Evolutionary conservation across 768 basidiomycete species (phyloP).

Genomic region (Steccherinum ochraceum): DNA sequence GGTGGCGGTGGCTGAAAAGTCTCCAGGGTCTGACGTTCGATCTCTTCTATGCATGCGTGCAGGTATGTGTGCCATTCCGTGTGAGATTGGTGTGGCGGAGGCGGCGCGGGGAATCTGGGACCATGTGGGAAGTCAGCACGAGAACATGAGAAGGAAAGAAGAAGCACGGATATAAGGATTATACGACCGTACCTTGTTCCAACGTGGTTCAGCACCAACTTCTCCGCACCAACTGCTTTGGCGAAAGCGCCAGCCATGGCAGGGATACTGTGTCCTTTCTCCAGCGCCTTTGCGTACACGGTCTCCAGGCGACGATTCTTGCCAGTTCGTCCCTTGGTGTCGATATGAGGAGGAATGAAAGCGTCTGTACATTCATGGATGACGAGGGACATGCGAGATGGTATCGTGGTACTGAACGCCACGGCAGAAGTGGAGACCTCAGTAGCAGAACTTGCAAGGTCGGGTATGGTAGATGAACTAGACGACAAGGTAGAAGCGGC

Average conservation of each 20-base stretch:
- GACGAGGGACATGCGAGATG: conserved; percentile 41
- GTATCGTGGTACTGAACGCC: neutral
- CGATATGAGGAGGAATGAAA: conserved; percentile 51
- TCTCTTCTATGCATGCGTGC: conserved; percentile 19
- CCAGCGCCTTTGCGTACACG: conserved; percentile 38
- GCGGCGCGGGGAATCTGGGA: conserved; percentile 24
- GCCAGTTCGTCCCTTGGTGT: conserved; percentile 38
- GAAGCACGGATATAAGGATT: neutral
- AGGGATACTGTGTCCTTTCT: conserved; percentile 74
- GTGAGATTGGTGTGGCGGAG: neutral
- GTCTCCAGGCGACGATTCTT: conserved; percentile 32
- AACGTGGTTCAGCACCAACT: conserved; percentile 74
- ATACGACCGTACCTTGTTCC: conserved; percentile 47
- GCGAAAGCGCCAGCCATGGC: conserved; percentile 76
- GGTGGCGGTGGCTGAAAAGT: conserved; percentile 6
- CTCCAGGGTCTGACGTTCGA: conserved; percentile 24
- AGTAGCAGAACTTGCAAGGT: too few relatives aligned
- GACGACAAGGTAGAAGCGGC: neutral
- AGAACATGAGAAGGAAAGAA: too few relatives aligned
- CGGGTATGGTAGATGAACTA: too few relatives aligned
- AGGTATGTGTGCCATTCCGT: conserved; percentile 14
- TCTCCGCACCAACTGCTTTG: conserved; percentile 47
- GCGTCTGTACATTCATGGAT: conserved; percentile 87
- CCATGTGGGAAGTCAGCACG: neutral
- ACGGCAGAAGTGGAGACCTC: too few relatives aligned